Base-by-base conservation (phyloP, 2,329 filamentous ascomycete genomes). In the Talaromyces sp. region DNA sequence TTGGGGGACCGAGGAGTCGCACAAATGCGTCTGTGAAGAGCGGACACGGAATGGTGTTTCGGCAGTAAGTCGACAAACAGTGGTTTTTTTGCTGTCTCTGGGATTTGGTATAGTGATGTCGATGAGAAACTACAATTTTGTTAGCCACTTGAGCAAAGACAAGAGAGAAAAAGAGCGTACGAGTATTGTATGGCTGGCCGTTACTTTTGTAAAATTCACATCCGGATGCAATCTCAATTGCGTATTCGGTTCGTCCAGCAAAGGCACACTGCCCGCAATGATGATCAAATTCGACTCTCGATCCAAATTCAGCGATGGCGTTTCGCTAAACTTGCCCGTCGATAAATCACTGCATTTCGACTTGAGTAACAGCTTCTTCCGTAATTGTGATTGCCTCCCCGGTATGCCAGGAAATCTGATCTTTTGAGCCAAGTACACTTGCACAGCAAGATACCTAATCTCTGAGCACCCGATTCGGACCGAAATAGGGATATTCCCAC, bases 51-150 rank as follows among this genome's bases (percentile, higher is more conserved):
- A 65, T 11, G 58, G 52, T 4, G 59, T 59, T 59, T 65, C 64
- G 14, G 58, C 64, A 10, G 64, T 65, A 16, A 65, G 64, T n/a
- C 64, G 64, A 54, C 64, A 65, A 7, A 65, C 14, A 22, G 58
- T 65, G 27, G 33, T 47, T 6, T 50, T 65, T 11, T 37, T 19
- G 22, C 4, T 31, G 4, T 59, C 56, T n/a, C 59, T 22, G 16
- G 41, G 41, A 11, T 56, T 62, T 19, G 58, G 41, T 4, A 61
- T 65, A 8, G 64, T 61, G 5, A 65, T 39, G 47, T 65, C 64
- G 43, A 65, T 65, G 11, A 65, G 35, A 24, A 65, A 62, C 64
- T 65, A 43, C 14, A 3, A 3, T 11, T 22, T 33, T 27, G 16
- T 59, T 45, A 59, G 37, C 11, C 37, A 43, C 6, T n/a, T n/a